Evolutionary conservation across 345 rosid species (phyloP).

Genomic region (Boechera stricta): DNA sequence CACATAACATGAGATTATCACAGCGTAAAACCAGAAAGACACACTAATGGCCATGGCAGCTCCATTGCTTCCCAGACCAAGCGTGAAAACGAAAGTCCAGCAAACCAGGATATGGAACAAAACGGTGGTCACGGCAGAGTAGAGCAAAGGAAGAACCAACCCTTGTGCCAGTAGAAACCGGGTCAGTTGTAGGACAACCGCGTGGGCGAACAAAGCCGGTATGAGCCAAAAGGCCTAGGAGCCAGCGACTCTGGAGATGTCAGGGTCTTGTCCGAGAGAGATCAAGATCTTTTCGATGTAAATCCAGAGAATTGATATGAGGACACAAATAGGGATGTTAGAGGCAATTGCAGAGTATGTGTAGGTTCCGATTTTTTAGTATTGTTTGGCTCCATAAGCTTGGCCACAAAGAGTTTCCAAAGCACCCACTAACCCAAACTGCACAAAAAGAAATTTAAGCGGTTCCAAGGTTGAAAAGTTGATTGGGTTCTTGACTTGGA

Average conservation of each 20-base stretch:
- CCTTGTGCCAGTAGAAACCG: constrained; percentile 38
- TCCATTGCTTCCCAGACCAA: constrained; percentile 43
- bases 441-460: neutral
- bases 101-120: constrained; percentile 30
- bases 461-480: constrained; percentile 2
- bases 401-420: constrained; percentile 45
- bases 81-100: constrained; percentile 11
- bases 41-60: constrained; percentile 52
- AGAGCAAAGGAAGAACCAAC: constrained; percentile 36
- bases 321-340: constrained; percentile 31
- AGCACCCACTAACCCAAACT: constrained; percentile 42
- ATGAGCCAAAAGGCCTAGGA: constrained; percentile 38
- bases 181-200: constrained; percentile 30
- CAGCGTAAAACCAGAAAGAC: constrained; percentile 53
- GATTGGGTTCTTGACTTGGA: neutral
- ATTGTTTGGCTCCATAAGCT: constrained; percentile 46
- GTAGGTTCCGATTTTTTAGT: constrained; percentile 31
- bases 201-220: constrained; percentile 40
- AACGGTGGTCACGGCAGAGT: constrained; percentile 22
- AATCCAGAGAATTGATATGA: constrained; percentile 36
- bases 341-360: constrained; percentile 38
- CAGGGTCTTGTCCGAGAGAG: constrained; percentile 40
- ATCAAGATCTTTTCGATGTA: constrained; percentile 34
- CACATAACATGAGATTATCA: constrained; percentile 48
- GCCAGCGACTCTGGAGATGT: constrained; percentile 34